Evolutionary conservation across 1,139 yeast species (phyloP).

Genomic region (Sugiyamaella neomexicana): DNA sequence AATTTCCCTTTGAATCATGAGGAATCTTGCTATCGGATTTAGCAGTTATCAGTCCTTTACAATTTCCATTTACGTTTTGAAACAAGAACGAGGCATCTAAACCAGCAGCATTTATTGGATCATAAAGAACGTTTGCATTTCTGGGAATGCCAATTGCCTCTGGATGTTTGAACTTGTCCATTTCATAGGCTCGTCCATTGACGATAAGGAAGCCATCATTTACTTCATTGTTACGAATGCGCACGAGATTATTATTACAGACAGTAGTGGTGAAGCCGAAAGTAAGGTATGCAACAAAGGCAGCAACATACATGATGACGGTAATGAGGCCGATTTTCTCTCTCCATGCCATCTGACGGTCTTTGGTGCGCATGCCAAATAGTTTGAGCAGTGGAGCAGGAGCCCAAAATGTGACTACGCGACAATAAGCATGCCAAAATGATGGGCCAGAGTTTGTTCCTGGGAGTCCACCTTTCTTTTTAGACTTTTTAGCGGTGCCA

Average conservation of each 20-base stretch:
- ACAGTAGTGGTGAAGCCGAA: conserved; percentile 91
- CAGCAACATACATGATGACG: conserved; percentile 70
- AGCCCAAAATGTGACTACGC: conserved; percentile 84
- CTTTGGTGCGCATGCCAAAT: conserved; percentile 76
- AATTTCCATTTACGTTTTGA: conserved; percentile 94
- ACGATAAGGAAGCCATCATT: conserved; percentile 64
- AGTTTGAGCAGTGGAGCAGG: conserved; percentile 70
- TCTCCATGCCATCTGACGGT: conserved; percentile 94
- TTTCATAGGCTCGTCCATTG: conserved; percentile 78
- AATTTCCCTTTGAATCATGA: conserved; percentile 46
- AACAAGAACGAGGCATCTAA: conserved; percentile 84
- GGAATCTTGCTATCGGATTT: conserved; percentile 72
- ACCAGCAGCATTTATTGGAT: conserved; percentile 88
- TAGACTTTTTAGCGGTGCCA: neutral
- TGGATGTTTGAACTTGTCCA: conserved; percentile 73
- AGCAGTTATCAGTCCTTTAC: conserved; percentile 79
- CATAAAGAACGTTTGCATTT: conserved; percentile 71
- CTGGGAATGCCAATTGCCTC: conserved; percentile 71
- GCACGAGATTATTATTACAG: conserved; percentile 54
- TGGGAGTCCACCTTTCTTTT: neutral
- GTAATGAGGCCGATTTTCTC: conserved; percentile 87
- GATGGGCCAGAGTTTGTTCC: conserved; percentile 43
- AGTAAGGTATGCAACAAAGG: conserved; percentile 79
- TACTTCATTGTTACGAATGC: conserved; percentile 62
- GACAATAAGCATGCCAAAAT: conserved; percentile 82